A percentile compares a stretch with the other conserved stretches of the same genome.
Evolutionary conservation across 768 basidiomycete species (phyloP).

Genomic region (Trametes cingulata): DNA sequence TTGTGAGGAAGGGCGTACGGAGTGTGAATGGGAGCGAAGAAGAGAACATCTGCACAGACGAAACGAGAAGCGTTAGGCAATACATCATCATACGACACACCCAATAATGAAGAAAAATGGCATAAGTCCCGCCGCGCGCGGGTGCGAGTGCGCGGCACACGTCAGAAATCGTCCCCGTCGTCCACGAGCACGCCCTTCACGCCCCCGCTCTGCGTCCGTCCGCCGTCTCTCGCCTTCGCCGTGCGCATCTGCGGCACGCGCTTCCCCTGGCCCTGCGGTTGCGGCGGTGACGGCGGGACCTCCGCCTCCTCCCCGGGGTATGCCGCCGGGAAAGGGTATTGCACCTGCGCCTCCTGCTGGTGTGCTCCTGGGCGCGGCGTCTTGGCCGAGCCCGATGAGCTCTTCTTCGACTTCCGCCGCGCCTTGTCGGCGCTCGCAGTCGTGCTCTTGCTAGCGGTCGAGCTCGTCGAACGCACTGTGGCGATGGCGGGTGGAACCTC

Average conservation of each 20-base stretch:
- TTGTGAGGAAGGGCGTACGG: not conserved
- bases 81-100: conserved; percentile 5
- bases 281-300: conserved; percentile 21
- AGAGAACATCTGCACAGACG: not conserved
- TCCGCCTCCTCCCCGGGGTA: conserved; percentile 27
- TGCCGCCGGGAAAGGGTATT: conserved; percentile 69
- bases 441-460: conserved; percentile 20
- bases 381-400: conserved; percentile 17
- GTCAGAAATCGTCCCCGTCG: conserved; percentile 34
- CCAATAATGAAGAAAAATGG: conserved; percentile 2
- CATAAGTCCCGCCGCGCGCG: not conserved
- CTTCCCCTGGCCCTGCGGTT: conserved; percentile 23
- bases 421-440: conserved; percentile 28
- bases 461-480: conserved; percentile 24
- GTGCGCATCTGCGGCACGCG: conserved; percentile 64
- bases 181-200: conserved; percentile 66
- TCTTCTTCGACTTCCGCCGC: conserved; percentile 41
- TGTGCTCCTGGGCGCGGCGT: conserved; percentile 10
- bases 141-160: not conserved
- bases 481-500: conserved; percentile 14
- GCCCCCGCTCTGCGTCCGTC: conserved; percentile 85
- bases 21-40: not conserved
- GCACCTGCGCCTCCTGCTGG: conserved; percentile 31
- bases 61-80: not conserved
- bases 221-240: conserved; percentile 74